phyloP scores from a whole-genome alignment of 805 yeast species.

The Candida coleopterorum region DNA sequence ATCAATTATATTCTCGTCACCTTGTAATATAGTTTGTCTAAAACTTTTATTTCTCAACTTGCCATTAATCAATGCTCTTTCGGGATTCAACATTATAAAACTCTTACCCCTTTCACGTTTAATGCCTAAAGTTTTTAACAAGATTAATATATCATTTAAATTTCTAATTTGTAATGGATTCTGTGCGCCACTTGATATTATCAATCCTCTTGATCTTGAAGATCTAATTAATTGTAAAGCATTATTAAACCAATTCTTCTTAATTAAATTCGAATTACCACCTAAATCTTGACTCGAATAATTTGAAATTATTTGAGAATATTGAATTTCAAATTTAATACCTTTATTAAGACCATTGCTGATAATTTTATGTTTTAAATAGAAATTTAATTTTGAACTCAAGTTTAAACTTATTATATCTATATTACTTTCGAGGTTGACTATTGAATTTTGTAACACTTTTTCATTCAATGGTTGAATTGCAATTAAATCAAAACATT shows the following conservation, averaged over 20 bases:
- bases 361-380: slow-evolving; percentile 75
- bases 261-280: slow-evolving; percentile 27
- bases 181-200: slow-evolving; percentile 72
- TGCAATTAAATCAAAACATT: slow-evolving; percentile 71
- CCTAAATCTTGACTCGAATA: slow-evolving; percentile 13
- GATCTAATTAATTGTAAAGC: slow-evolving; percentile 74
- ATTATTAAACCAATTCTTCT: slow-evolving; percentile 67
- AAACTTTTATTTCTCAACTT: slow-evolving; percentile 67
- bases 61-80: slow-evolving; percentile 66
- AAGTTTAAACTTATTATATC: slow-evolving; percentile 77
- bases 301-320: slow-evolving; percentile 48
- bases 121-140: slow-evolving; percentile 67
- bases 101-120: slow-evolving; percentile 56
- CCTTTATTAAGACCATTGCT: slow-evolving; percentile 85
- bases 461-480: slow-evolving; percentile 78
- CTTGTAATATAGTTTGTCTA: slow-evolving; percentile 67
- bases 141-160: slow-evolving; percentile 60
- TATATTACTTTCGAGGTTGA: slow-evolving; percentile 57
- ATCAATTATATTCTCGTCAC: slow-evolving; percentile 37
- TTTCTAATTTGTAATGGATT: slow-evolving; percentile 57
- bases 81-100: slow-evolving; percentile 56
- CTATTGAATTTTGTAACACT: slow-evolving; percentile 68
- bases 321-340: slow-evolving; percentile 73
- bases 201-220: slow-evolving; percentile 72
- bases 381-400: slow-evolving; percentile 62